Percentiles rank a stretch among this genome's conserved stretches.
phyloP scores from a whole-genome alignment of 768 basidiomycete species.

The Hysterangium stoloniferum region DNA sequence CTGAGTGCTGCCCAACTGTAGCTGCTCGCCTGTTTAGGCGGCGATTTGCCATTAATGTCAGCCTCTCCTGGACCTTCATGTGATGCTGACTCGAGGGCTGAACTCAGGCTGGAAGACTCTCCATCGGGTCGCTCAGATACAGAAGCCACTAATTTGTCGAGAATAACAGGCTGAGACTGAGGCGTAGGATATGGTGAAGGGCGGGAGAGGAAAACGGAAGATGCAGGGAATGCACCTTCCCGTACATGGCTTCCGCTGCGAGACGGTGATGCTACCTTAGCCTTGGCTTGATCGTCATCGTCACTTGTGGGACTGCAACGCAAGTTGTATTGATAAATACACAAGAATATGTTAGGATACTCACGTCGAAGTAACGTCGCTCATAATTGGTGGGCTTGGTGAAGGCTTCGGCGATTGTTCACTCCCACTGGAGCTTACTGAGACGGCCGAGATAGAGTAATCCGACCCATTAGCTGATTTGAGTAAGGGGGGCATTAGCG shows the following conservation, averaged over 20 bases:
- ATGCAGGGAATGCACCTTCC: slow-evolving; percentile 63
- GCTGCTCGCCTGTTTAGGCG: neutral
- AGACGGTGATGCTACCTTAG: neutral
- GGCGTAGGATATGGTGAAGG: slow-evolving; percentile 16
- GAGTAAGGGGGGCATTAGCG: neutral
- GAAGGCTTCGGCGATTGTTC: neutral
- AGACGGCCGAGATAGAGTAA: slow-evolving; percentile 6
- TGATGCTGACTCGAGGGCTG: neutral
- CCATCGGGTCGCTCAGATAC: slow-evolving; percentile 22
- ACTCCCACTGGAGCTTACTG: slow-evolving; percentile 1
- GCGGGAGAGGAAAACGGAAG: slow-evolving; percentile 24
- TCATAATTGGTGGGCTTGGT: neutral
- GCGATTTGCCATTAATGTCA: too few species aligned
- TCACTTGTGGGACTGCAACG: neutral
- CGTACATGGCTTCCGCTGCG: slow-evolving; percentile 27
- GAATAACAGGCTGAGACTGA: slow-evolving; percentile 18
- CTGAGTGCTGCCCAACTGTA: slow-evolving; percentile 2
- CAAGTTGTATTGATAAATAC: neutral
- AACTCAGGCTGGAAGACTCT: slow-evolving; percentile 27
- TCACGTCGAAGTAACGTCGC: neutral
- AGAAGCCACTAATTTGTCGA: slow-evolving; percentile 14
- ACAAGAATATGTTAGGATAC: neutral
- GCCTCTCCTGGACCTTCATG: too few species aligned
- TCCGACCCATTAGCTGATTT: neutral
- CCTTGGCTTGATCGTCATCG: neutral